Conservation (phyloP, 495 filamentous ascomycete species). For the Talaromyces adpressus region DNA sequence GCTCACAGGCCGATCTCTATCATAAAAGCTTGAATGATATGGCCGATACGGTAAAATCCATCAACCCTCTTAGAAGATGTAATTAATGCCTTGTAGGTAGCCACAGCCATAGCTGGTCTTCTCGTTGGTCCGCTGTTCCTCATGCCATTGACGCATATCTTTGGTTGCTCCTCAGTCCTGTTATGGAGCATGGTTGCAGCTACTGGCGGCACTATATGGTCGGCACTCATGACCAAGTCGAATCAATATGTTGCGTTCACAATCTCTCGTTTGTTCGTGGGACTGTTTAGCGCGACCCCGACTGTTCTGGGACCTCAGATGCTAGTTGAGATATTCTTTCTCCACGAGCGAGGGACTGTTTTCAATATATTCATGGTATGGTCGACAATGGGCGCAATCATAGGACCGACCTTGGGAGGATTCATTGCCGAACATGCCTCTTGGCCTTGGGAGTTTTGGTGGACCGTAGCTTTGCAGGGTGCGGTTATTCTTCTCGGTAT, state of each 20-base stretch:
- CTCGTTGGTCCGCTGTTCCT: conserved; percentile 21
- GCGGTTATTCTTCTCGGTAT: conserved; percentile 17
- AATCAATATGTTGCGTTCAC: conserved; percentile 27
- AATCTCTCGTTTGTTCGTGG: conserved; percentile 24
- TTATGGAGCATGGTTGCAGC: conserved; percentile 24
- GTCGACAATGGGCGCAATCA: conserved; percentile 12
- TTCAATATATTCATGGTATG: conserved; percentile 24
- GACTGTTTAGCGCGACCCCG: conserved; percentile 18
- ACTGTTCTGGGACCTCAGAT: conserved; percentile 19
- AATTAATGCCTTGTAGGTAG: conserved; percentile 9
- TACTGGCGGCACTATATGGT: conserved; percentile 19
- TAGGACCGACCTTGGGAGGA: conserved; percentile 27
- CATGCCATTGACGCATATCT: conserved; percentile 15
- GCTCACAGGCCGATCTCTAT: conserved; percentile 25
- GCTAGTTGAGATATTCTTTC: conserved; percentile 24
- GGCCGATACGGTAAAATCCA: conserved; percentile 21
- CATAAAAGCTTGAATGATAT: conserved; percentile 22
- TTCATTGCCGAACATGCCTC: conserved; percentile 22
- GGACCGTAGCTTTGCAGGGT: conserved; percentile 25
- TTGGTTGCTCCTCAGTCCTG: conserved; percentile 20
- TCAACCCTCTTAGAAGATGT: not conserved
- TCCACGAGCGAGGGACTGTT: conserved; percentile 26
- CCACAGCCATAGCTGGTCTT: conserved; percentile 21
- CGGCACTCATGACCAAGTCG: conserved; percentile 18
- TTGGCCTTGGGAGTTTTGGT: conserved; percentile 37